phyloP scores from a whole-genome alignment of 169 alveolate genomes.

The Cyclospora cayetanensis region DNA sequence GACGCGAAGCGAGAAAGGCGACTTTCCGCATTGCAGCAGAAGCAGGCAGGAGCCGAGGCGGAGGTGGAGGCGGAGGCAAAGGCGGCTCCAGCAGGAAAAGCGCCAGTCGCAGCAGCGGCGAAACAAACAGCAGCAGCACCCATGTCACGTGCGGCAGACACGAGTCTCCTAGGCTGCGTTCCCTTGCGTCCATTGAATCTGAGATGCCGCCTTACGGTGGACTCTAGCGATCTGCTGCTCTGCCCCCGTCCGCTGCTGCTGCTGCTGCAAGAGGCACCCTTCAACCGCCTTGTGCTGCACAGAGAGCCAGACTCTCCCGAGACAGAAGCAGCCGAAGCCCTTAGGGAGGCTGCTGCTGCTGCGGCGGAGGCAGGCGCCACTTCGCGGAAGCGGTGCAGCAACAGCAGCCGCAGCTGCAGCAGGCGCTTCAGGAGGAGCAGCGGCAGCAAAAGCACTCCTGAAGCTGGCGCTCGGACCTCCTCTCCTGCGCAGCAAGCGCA shows the following conservation, averaged over 20 bases:
- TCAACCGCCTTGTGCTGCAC: not conserved
- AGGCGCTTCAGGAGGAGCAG: not conserved
- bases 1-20: not conserved
- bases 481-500: not conserved
- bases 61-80: not conserved
- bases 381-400: not conserved
- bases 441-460: not conserved
- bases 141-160: not conserved
- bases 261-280: not conserved
- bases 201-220: conserved; percentile 27
- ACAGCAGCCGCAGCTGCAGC: not conserved
- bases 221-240: conserved; percentile 55
- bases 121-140: not conserved
- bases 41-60: not conserved
- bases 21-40: not conserved
- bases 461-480: not conserved
- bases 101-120: not conserved
- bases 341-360: not conserved
- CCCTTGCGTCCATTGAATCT: conserved; percentile 7
- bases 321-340: not conserved
- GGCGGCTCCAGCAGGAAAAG: not conserved
- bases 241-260: conserved; percentile 21
- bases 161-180: not conserved
- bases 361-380: not conserved
- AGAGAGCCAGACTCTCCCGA: conserved; percentile 50